phyloP scores from a whole-genome alignment of 192 early-diverging fungal species.

The Mortierella alpina region DNA sequence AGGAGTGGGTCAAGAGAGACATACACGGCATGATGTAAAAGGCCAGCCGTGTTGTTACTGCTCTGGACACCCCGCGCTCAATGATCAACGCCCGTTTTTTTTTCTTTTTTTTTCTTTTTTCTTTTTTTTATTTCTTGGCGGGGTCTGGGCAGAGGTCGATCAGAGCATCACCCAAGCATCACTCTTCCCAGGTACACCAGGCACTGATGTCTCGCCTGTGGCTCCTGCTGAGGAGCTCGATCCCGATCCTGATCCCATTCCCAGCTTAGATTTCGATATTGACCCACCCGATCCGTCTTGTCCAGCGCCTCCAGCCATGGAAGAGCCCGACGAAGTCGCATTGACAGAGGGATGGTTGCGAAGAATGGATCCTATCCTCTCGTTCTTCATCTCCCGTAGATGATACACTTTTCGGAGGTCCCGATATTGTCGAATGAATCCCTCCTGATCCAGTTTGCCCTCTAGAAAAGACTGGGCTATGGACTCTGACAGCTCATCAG shows the following conservation, averaged over 20 bases:
- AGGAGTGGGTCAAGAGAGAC: too few species aligned
- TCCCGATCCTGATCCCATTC: background rate
- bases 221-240: background rate
- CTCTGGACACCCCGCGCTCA: too few species aligned
- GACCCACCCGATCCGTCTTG: conserved; percentile 2
- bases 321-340: background rate
- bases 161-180: conserved; percentile 20
- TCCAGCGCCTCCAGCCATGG: background rate
- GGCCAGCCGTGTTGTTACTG: too few species aligned
- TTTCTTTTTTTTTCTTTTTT: conserved; percentile 2
- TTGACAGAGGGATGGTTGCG: conserved; percentile 15
- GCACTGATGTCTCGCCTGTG: background rate
- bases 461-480: conserved; percentile 64
- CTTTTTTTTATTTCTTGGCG: background rate
- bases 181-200: conserved; percentile 3
- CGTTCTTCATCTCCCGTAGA: conserved; percentile 61
- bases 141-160: too few species aligned
- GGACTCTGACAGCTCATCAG: conserved; percentile 65
- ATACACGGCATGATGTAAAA: too few species aligned
- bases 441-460: conserved; percentile 61
- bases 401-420: conserved; percentile 68
- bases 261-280: conserved; percentile 9
- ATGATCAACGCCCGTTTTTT: background rate
- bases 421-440: conserved; percentile 61
- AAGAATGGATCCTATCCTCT: conserved; percentile 43